Evolutionary conservation across 805 yeast species (phyloP), one percentile per base, ranked within the genome.

Genomic region (Kodamaea hsintzibuensis): DNA sequence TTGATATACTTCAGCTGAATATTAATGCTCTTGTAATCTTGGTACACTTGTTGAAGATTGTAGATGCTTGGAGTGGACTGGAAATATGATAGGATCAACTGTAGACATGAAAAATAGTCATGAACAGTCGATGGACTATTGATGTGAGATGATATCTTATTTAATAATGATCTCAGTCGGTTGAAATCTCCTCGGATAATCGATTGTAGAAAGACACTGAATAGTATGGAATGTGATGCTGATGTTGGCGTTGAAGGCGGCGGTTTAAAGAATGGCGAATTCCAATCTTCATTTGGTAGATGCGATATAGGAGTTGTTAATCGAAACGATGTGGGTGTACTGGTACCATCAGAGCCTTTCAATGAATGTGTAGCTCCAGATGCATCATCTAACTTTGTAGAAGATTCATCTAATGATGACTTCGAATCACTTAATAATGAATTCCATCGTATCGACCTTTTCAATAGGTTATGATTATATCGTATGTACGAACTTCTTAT

Each of bases 131-230:
- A 14, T 19, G 37, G 9, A 7, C 16, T 44, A n/a, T 44, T 33
- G 17, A 44, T 30, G 37, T 14, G 27, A 5, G 33, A 30, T 14
- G 17, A 18, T 40, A 40, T 14, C 17, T 19, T 40, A 2, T 25
- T 8, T 9, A 51, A 40, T 30, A 35, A 40, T 9, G 47, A 22
- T 7, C 37, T 10, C 35, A 47, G 43, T 14, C 54, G 54, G 38
- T 47, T 40, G 38, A 30, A 2, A 38, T 51, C 51, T 17, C 37
- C 33, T n/a, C 48, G 45, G 6, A 42, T 9, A 14, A 51, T 22
- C 6, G 51, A 37, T n/a, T 51, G 54, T 39, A 40, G 25, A 27
- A 47, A 51, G n/a, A 48, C 10, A 30, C 46, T 48, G 47, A 35
- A 27, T 16, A 46, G n/a, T 40, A 27, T 17, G 25, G 48, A 16